Evolutionary conservation across 768 basidiomycete genomes (phyloP).

Genomic region (Podaxis sp.): DNA sequence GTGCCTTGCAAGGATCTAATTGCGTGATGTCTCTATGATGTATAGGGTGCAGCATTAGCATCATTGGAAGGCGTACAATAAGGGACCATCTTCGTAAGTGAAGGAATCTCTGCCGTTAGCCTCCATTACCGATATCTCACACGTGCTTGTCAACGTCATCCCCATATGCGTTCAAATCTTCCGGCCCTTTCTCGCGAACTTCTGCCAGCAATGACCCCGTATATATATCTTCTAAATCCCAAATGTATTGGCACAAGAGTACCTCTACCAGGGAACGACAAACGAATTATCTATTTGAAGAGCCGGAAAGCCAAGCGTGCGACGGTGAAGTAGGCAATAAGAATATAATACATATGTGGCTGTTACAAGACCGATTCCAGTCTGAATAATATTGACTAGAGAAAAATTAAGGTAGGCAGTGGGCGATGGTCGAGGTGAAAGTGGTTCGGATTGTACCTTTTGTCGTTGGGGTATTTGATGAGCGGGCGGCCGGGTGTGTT

Average conservation of each 20-base stretch:
- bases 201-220: background rate
- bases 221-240: background rate
- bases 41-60: no score
- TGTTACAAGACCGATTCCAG: background rate
- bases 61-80: no score
- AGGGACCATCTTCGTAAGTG: no score
- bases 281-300: background rate
- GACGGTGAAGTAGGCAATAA: background rate
- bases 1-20: background rate
- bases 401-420: background rate
- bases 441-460: background rate
- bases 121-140: background rate
- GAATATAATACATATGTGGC: conserved; percentile 1
- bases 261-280: background rate
- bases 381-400: background rate
- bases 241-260: background rate
- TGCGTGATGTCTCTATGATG: background rate
- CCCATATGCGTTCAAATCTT: background rate
- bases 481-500: background rate
- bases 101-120: no score
- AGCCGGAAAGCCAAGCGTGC: background rate
- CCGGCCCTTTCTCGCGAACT: background rate
- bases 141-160: background rate
- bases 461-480: conserved; percentile 3
- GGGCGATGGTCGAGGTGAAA: background rate